Evolutionary conservation across 1,139 yeast genomes (phyloP).

Genomic region (Pichia sp.): DNA sequence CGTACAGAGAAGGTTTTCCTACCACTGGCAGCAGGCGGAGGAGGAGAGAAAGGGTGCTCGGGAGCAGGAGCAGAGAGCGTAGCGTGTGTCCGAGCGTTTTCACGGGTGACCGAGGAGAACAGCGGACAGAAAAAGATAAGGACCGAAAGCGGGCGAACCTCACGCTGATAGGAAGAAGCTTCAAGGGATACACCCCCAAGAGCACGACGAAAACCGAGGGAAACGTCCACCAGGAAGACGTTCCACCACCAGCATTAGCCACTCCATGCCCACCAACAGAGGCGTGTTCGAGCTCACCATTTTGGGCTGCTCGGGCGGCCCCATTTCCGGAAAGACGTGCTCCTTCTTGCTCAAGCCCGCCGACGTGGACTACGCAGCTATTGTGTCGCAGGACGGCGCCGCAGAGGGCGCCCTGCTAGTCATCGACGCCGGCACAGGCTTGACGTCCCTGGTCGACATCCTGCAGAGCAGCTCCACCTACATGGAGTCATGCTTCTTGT

Average conservation of each 20-base stretch:
- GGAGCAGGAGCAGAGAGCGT: neutral
- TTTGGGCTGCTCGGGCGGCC: constrained; percentile 78
- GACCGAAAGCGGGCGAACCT: neutral
- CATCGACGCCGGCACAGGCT: constrained; percentile 78
- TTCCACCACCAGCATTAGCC: no score
- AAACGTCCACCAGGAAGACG: no score
- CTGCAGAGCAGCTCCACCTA: constrained; percentile 30
- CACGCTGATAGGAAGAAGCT: neutral
- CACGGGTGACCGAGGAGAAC: neutral
- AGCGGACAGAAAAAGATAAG: neutral
- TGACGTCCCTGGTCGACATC: constrained; percentile 52
- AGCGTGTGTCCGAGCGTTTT: neutral
- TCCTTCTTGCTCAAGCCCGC: constrained; percentile 61
- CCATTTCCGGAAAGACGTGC: constrained; percentile 63
- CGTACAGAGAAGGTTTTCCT: no score
- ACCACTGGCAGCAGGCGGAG: neutral
- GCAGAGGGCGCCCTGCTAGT: constrained; percentile 44
- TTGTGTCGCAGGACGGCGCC: neutral
- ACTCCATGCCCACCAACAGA: constrained; percentile 16
- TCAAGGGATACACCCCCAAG: neutral
- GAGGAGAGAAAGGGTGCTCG: neutral
- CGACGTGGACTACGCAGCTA: constrained; percentile 33
- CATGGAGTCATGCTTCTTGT: constrained; percentile 10
- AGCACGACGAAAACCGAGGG: no score
- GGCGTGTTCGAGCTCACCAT: constrained; percentile 41